Evolutionary conservation across 2,329 filamentous ascomycete species (phyloP).

Genomic region (Scolecobasidium constrictum): DNA sequence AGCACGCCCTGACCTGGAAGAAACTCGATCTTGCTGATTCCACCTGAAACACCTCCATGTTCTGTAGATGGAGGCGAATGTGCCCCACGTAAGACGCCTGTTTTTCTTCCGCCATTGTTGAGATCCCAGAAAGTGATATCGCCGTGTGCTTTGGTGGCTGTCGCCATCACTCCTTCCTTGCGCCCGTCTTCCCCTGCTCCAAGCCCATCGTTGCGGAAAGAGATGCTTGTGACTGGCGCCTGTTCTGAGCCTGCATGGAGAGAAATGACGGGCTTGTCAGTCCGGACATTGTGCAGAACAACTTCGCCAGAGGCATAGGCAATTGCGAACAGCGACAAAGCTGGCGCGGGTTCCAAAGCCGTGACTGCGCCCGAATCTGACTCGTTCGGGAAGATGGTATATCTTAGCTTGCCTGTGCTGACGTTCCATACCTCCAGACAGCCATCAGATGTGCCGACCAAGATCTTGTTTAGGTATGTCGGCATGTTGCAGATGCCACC

Average conservation of each 20-base stretch:
- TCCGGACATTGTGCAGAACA: conserved; percentile 69
- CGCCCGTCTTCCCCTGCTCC: conserved; percentile 82
- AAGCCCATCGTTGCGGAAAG: conserved; percentile 79
- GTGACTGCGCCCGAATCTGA: conserved; percentile 71
- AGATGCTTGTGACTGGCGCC: conserved; percentile 65
- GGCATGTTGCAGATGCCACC: conserved; percentile 65
- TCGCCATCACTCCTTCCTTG: conserved; percentile 84
- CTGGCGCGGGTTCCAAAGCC: conserved; percentile 73
- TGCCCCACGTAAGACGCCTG: conserved; percentile 76
- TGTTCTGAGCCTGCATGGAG: conserved; percentile 53
- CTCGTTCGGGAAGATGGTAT: conserved; percentile 72
- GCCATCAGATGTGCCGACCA: conserved; percentile 78
- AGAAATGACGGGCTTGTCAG: conserved; percentile 61
- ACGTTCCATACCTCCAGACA: conserved; percentile 97
- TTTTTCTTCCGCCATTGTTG: conserved; percentile 76
- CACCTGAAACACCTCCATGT: conserved; percentile 50
- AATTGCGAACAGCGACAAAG: conserved; percentile 75
- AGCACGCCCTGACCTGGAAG: conserved; percentile 80
- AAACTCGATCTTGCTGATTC: conserved; percentile 82
- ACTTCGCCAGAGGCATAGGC: conserved; percentile 73
- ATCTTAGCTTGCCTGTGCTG: conserved; percentile 80
- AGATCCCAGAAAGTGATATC: conserved; percentile 96
- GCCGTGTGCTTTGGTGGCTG: conserved; percentile 64
- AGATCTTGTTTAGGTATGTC: conserved; percentile 92
- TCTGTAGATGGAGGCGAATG: conserved; percentile 61